Percentiles rank a stretch among this genome's conserved stretches.
Evolutionary conservation across 2,329 filamentous ascomycete genomes (phyloP).

Genomic region (Endoconidiophora laricicola): DNA sequence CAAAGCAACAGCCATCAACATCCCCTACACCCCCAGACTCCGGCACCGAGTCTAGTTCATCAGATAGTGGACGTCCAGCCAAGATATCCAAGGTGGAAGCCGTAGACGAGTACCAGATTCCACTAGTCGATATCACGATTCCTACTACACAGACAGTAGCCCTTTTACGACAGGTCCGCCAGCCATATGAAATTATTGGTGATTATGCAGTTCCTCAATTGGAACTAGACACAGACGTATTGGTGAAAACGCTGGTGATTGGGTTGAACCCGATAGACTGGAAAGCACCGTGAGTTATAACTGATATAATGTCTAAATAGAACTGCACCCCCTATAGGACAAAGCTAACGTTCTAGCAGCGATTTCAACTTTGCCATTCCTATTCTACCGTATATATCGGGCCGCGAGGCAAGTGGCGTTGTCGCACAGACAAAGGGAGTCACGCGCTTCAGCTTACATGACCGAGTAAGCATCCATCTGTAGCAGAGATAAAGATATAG

Average conservation of each 20-base stretch:
- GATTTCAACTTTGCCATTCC: constrained; percentile 58
- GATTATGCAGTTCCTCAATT: background rate
- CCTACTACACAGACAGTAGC: constrained; percentile 1
- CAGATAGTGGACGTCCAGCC: background rate
- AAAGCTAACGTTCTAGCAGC: too few relatives aligned
- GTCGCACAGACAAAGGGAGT: constrained; percentile 31
- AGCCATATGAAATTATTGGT: constrained; percentile 2
- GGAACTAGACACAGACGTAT: constrained; percentile 28
- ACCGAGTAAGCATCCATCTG: constrained; percentile 25
- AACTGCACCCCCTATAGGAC: constrained; percentile 21
- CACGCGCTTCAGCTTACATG: constrained; percentile 33
- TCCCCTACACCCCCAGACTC: background rate
- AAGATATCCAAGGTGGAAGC: background rate
- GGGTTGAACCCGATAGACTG: constrained; percentile 65
- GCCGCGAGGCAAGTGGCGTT: constrained; percentile 51
- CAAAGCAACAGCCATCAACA: background rate
- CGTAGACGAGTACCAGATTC: background rate
- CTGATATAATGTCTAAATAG: background rate
- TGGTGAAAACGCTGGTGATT: constrained; percentile 47
- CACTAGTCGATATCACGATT: background rate
- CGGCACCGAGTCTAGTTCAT: background rate
- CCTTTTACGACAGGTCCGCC: background rate
- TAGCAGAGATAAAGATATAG: background rate
- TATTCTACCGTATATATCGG: constrained; percentile 49
- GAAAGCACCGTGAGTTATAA: constrained; percentile 46